Evolutionary conservation across 345 rosid species (phyloP).

Genomic region (Rhodamnia rubescens): DNA sequence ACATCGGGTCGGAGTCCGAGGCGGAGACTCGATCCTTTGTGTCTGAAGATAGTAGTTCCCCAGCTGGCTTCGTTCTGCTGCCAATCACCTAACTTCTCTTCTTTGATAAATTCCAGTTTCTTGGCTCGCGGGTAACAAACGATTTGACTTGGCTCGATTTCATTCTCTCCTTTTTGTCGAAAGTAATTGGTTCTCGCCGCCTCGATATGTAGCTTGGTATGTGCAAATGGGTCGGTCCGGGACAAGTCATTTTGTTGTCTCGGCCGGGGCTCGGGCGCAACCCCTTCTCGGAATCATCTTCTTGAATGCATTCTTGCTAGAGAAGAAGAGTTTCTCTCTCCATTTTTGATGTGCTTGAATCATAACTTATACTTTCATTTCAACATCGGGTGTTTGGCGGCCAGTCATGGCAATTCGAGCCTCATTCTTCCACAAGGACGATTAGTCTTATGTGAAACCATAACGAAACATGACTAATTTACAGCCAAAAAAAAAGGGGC

Average conservation of each 20-base stretch:
- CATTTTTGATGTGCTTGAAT: neutral
- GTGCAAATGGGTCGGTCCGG: neutral
- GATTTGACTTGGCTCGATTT: too few species aligned
- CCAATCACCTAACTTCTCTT: too few species aligned
- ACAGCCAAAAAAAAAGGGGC: neutral
- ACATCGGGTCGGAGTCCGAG: too few species aligned
- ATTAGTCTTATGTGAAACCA: neutral
- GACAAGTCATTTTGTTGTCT: neutral
- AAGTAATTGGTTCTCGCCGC: neutral
- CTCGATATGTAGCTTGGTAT: neutral
- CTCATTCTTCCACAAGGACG: neutral
- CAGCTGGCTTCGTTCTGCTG: too few species aligned
- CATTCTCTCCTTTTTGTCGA: too few species aligned
- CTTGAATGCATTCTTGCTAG: neutral
- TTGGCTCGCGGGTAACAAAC: too few species aligned
- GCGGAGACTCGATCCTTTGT: too few species aligned
- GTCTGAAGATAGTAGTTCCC: too few species aligned
- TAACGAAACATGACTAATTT: neutral
- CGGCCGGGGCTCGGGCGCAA: accelerated
- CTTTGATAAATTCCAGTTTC: too few species aligned
- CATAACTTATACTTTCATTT: neutral
- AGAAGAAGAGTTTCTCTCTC: neutral
- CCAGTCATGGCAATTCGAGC: neutral
- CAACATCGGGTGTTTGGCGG: neutral
- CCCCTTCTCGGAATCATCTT: neutral